Evolutionary conservation across 345 rosid genomes (phyloP), one percentile per base, ranked within the genome.

Genomic region (Toxicodendron radicans): DNA sequence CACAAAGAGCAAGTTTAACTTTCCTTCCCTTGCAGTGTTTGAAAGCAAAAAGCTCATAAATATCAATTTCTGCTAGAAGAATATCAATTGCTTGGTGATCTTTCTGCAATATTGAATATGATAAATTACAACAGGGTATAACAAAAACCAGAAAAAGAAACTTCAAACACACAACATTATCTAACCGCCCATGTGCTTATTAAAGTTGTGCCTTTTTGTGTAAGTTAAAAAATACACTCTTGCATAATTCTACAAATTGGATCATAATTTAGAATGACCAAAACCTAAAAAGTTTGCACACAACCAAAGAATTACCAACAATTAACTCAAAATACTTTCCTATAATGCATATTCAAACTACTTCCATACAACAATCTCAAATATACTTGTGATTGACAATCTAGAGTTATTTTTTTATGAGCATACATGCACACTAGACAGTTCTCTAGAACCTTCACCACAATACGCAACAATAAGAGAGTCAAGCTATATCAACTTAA

Each of bases 61-160:
- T 92, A 86, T 93, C 98, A 68, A 95, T 93, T 84, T 95, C 99
- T 10, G 97, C 98, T 43, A 95, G 84, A 72, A 95, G 97, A 81
- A 95, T 93, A 85, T 95, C 98, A 61, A 95, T 91, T 77, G 99
- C 97, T 80, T 95, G 99, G 80, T 93, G 99, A 71, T 95, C 98
- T 73, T 82, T 95, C 98, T 95, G 94, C 76, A 81, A 79, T 7
- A 72, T 30, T 18, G 58, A 66, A 77, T 49, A 72, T 5, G 59
- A 58, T 46, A 17, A 60, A 70, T 75, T 43, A 76, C 74, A 64
- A 65, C n/a, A 46, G 38, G 74, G 14, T 73, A 65, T 46, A 46
- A 35, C 30, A 74, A n/a, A 70, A 65, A 53, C 58, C 38, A 58
- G 20, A 58, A 38, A 16, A 35, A 57, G 30, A 12, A 43, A n/a